Evolutionary conservation across 2,329 filamentous ascomycete species (phyloP).

Genomic region (Venturia effusa): DNA sequence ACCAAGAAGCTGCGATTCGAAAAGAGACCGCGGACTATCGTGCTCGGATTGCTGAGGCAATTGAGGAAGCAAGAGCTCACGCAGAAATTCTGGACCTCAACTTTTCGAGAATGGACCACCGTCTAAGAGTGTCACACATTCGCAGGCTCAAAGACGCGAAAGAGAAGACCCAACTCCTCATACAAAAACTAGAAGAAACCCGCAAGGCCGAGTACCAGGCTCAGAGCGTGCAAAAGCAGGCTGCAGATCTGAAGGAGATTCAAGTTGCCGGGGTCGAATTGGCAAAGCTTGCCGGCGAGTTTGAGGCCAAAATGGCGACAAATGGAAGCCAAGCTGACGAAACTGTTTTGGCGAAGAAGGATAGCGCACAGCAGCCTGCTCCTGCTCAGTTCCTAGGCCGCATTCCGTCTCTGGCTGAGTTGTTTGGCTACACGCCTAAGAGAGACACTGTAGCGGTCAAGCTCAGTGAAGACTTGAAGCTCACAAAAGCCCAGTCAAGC

Average conservation of each 20-base stretch:
- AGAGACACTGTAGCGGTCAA: background rate
- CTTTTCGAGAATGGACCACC: background rate
- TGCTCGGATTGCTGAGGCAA: background rate
- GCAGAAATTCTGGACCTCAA: background rate
- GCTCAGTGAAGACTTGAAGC: background rate
- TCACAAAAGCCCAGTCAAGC: background rate
- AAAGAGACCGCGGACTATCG: background rate
- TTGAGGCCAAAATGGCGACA: background rate
- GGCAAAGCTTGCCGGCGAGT: background rate
- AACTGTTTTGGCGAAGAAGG: background rate
- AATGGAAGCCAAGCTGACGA: background rate
- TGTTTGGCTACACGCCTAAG: constrained; percentile 2
- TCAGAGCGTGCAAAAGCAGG: background rate
- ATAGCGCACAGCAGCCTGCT: background rate
- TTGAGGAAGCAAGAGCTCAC: constrained; percentile 1
- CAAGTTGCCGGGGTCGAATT: background rate
- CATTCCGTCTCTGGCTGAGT: constrained; percentile 3
- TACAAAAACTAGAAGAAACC: background rate
- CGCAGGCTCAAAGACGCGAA: background rate
- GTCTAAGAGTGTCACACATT: background rate
- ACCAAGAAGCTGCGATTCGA: background rate
- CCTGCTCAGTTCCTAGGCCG: background rate
- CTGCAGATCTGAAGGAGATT: background rate
- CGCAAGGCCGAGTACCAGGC: background rate
- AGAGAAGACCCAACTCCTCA: background rate